Percentiles rank a stretch among this genome's conserved stretches.
These are phyloP conservation scores for Umbelopsis sp. DNA, from an alignment of 192 early-diverging fungal genomes.

Conservation along the genomic window DNA sequence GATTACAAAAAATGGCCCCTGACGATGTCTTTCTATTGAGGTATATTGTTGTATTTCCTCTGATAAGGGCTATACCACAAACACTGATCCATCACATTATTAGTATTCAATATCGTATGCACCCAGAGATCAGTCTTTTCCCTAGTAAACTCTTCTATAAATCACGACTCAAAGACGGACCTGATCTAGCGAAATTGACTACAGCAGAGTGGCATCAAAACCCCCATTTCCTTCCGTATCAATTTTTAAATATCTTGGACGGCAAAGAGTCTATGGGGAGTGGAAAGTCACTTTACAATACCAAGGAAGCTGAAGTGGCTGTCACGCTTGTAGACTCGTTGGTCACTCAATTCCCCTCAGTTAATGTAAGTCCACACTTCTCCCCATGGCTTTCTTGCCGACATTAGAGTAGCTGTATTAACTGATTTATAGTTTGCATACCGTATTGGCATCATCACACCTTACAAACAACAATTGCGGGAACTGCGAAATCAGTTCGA, in stretches of 20 bases:
- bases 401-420: background rate
- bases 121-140: slow-evolving; percentile 85
- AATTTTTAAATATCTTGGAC: slow-evolving; percentile 71
- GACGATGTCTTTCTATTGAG: slow-evolving; percentile 73
- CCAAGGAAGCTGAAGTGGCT: slow-evolving; percentile 75
- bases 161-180: slow-evolving; percentile 72
- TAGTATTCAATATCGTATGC: slow-evolving; percentile 97
- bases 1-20: slow-evolving; percentile 72
- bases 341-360: slow-evolving; percentile 52
- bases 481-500: slow-evolving; percentile 70
- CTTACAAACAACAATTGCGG: slow-evolving; percentile 86
- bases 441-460: slow-evolving; percentile 86
- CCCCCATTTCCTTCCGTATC: slow-evolving; percentile 69
- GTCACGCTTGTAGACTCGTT: slow-evolving; percentile 69
- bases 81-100: slow-evolving; percentile 17
- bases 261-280: slow-evolving; percentile 65
- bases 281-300: slow-evolving; percentile 76
- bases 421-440: slow-evolving; percentile 55
- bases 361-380: slow-evolving; percentile 46
- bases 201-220: slow-evolving; percentile 75
- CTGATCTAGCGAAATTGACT: slow-evolving; percentile 61
- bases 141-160: slow-evolving; percentile 83
- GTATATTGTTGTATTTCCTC: slow-evolving; percentile 15
- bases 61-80: background rate
- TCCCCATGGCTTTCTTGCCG: background rate